phyloP scores from a whole-genome alignment of 108 stramenopile genomes.

The Craspedostauros australis region DNA sequence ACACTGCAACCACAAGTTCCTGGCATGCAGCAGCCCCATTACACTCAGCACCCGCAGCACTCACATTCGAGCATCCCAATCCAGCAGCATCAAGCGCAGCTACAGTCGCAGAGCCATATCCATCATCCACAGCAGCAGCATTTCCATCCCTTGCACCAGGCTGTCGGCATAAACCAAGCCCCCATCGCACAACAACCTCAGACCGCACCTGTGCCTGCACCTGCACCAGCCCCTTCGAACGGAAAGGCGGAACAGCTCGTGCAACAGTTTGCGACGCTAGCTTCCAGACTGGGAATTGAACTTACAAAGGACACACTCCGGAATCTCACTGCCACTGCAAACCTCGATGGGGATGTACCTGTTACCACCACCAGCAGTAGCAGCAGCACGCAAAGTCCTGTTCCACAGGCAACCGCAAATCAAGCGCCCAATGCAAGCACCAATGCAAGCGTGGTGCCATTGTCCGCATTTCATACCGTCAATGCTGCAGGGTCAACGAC shows the following conservation, averaged over 20 bases:
- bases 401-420: constrained; percentile 1
- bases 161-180: background rate
- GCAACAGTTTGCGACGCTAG: constrained; percentile 50
- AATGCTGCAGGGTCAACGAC: background rate
- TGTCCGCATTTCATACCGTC: background rate
- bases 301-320: constrained; percentile 33
- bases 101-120: background rate
- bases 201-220: background rate
- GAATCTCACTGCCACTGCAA: constrained; percentile 29
- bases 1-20: too few relatives aligned
- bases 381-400: constrained; percentile 1
- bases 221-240: constrained; percentile 1
- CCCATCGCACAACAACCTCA: background rate
- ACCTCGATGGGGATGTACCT: background rate
- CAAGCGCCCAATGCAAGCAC: background rate
- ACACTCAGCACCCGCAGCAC: background rate
- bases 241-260: constrained; percentile 36
- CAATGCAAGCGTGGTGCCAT: background rate
- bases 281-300: constrained; percentile 45
- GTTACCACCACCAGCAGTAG: background rate
- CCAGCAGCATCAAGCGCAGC: background rate
- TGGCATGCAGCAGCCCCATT: too few relatives aligned
- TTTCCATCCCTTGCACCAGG: background rate
- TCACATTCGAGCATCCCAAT: background rate
- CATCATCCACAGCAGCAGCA: background rate